Percentiles rank a stretch among this genome's conserved stretches.
Evolutionary conservation across 129 eudicot species (phyloP).

Genomic region (Lactuca sativa): DNA sequence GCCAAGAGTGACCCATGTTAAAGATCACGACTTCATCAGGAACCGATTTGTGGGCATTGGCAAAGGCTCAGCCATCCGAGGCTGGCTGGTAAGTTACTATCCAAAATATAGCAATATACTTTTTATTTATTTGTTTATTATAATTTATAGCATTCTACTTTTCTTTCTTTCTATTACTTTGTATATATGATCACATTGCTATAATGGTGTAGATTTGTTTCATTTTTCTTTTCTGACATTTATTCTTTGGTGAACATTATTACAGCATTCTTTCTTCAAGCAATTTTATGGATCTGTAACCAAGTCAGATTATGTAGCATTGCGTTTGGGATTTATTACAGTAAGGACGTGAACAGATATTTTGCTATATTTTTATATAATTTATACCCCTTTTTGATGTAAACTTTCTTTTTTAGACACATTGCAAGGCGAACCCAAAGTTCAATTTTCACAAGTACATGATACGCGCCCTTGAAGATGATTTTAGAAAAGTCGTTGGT

Average conservation of each 20-base stretch:
- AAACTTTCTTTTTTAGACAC: constrained; percentile 38
- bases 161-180: no score
- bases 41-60: constrained; percentile 56
- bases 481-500: constrained; percentile 72
- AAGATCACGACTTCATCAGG: constrained; percentile 55
- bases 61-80: constrained; percentile 38
- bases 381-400: background rate
- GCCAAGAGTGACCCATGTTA: constrained; percentile 46
- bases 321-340: constrained; percentile 64
- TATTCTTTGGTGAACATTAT: constrained; percentile 19
- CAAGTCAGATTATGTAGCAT: constrained; percentile 56
- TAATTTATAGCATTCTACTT: no score
- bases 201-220: background rate
- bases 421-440: constrained; percentile 53
- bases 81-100: constrained; percentile 70
- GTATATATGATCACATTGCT: no score
- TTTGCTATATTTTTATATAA: background rate
- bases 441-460: constrained; percentile 76
- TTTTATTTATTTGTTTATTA: background rate
- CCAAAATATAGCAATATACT: no score
- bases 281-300: constrained; percentile 76
- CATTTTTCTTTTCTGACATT: background rate
- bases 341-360: constrained; percentile 26
- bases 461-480: constrained; percentile 72
- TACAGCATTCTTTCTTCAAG: constrained; percentile 70